Base-by-base conservation (phyloP, 495 filamentous ascomycete species). In the Penicillium desertorum region DNA sequence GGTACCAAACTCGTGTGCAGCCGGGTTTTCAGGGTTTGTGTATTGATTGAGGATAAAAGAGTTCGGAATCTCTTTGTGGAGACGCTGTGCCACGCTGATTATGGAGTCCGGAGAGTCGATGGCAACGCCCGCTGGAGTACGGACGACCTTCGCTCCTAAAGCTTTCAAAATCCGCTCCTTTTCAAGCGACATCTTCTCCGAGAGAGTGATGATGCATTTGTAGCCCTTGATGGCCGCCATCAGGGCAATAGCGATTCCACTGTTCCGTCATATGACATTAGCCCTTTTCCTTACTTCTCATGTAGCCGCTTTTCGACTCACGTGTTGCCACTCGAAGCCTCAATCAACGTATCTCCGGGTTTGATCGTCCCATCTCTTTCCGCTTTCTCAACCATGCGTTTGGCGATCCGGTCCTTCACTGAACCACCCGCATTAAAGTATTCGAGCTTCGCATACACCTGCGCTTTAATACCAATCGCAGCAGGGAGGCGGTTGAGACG, bases 291-390 rank as follows among this genome's bases (percentile, higher is more conserved):
- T 19, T 19, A 22, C 37, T 41, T 12, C 37, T 41, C 5, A 10
- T 41, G 4, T 41, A 5, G 23, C 23, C 12, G 4, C 27, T 29
- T 8, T 7, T 0, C 9, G 1, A 69, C 82, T 51, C 73, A 86
- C 79, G 91, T 96, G 62, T 96, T 96, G 22, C 91, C 91, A 65
- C 87, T 91, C 17, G 91, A 94, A 2, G 91, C 91, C 76, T 96
- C 91, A 66, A 96, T 96, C 55, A 96, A 73, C 4, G 89, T 92
- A 66, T 96, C 89, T 48, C 91, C 91, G 27, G 91, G 91, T 74
- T 89, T 92, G 71, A 96, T 95, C 49, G 88, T 81, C 4, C 91
- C 91, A 51, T 78, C 81, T 58, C 79, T 80, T 74, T 96, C 91
- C 17, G 91, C 91, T 67, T 88, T 85, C 70, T 96, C 90, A 60